Conservation (phyloP, 345 rosid species). For the Aquilaria sinensis region DNA sequence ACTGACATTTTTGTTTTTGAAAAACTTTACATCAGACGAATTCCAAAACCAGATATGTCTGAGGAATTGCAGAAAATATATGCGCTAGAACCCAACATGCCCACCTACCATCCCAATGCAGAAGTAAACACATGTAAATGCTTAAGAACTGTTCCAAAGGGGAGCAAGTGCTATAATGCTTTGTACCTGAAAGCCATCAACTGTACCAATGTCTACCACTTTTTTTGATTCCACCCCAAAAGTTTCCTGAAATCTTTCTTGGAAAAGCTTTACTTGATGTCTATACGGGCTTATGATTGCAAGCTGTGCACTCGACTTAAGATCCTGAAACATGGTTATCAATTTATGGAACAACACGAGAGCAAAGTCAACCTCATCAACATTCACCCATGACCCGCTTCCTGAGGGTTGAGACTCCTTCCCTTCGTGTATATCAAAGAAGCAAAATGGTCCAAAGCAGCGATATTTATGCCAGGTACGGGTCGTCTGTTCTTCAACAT, state of each 20-base stretch:
- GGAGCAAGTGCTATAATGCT: conserved; percentile 1
- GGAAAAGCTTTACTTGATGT: conserved; percentile 84
- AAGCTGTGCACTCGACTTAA: conserved; percentile 82
- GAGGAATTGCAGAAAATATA: too few relatives aligned
- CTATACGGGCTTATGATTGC: conserved; percentile 90
- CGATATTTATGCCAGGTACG: conserved; percentile 78
- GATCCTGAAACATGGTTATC: conserved; percentile 63
- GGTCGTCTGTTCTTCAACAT: conserved; percentile 52
- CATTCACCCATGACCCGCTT: conserved; percentile 77
- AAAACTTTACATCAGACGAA: too few relatives aligned
- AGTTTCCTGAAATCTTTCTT: conserved; percentile 64
- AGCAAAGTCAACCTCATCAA: conserved; percentile 81
- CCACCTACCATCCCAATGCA: too few relatives aligned
- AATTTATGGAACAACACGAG: conserved; percentile 73
- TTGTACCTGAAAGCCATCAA: conserved; percentile 95
- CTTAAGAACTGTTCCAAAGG: background rate
- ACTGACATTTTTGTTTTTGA: too few relatives aligned
- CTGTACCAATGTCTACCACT: conserved; percentile 81
- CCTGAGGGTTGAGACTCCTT: conserved; percentile 81
- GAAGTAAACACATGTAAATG: background rate
- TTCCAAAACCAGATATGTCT: too few relatives aligned
- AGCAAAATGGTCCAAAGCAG: conserved; percentile 92
- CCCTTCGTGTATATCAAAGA: conserved; percentile 83
- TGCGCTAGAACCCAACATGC: too few relatives aligned
- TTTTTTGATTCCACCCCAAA: conserved; percentile 71